Evolutionary conservation across 371 early-diverging fungal species (phyloP).

Genomic region (Mucor velutinosus): DNA sequence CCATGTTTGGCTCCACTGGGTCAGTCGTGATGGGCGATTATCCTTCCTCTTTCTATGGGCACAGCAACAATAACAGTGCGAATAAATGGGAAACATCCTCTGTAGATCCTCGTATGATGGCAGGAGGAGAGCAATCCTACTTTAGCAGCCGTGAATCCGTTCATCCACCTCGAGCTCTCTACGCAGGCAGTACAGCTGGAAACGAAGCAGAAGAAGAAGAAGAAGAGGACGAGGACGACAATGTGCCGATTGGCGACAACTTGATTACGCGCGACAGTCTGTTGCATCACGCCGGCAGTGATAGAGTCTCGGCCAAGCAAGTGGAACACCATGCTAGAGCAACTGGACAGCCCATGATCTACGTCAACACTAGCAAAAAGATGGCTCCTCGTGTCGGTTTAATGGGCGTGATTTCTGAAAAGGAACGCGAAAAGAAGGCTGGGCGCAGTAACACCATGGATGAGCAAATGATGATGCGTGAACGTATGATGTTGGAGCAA

Average conservation of each 20-base stretch:
- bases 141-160: constrained; percentile 11
- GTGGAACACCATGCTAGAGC: constrained; percentile 20
- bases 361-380: constrained; percentile 28
- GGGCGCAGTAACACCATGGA: constrained; percentile 21
- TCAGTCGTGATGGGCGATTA: constrained; percentile 13
- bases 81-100: constrained; percentile 27
- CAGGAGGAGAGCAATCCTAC: not conserved
- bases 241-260: constrained; percentile 26
- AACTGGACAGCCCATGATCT: constrained; percentile 37
- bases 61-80: not conserved
- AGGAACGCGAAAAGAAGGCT: constrained; percentile 32
- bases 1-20: constrained; percentile 15
- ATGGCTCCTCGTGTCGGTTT: constrained; percentile 33
- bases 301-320: not conserved
- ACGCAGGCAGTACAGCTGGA: constrained; percentile 6
- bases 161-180: not conserved
- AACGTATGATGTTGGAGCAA: constrained; percentile 44
- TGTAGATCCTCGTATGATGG: constrained; percentile 27
- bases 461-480: constrained; percentile 21
- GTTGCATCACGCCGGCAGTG: constrained; percentile 9
- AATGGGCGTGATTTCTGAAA: constrained; percentile 43
- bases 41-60: not conserved
- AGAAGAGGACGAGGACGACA: constrained; percentile 22
- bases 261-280: constrained; percentile 33
- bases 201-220: constrained; percentile 11